Conservation (phyloP, 441 rosid species). For the Mallotus japonicus region DNA sequence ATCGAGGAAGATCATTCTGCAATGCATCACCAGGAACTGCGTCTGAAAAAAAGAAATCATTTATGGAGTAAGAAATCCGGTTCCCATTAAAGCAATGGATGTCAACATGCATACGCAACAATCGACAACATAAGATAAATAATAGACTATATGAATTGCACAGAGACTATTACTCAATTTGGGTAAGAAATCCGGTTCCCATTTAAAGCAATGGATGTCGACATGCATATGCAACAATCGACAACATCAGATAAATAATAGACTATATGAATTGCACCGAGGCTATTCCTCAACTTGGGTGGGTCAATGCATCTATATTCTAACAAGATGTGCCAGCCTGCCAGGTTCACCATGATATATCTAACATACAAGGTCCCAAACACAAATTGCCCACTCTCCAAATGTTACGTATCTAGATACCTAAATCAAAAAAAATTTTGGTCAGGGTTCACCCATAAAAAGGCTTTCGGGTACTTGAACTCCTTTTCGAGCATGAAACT, state of each 20-base stretch:
- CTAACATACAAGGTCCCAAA: too few relatives aligned
- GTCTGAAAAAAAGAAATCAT: not conserved
- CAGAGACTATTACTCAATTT: not conserved
- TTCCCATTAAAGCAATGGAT: not conserved
- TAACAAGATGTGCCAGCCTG: too few relatives aligned
- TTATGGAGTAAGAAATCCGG: too few relatives aligned
- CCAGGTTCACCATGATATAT: too few relatives aligned
- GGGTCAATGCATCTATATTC: not conserved
- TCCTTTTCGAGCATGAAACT: not conserved
- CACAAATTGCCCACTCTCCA: not conserved
- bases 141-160: not conserved
- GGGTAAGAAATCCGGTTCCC: not conserved
- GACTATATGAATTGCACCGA: too few relatives aligned
- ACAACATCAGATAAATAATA: not conserved
- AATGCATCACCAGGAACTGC: not conserved
- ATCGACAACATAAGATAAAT: not conserved
- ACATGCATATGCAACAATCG: not conserved
- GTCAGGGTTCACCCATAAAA: not conserved
- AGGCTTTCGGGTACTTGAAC: not conserved
- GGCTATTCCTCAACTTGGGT: not conserved
- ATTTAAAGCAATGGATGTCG: not conserved
- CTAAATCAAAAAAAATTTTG: not conserved
- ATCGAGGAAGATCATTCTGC: not conserved
- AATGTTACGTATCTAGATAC: not conserved
- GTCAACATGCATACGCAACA: not conserved